These are phyloP conservation scores for Wallacemonas rigidus DNA, from an alignment of 208 protist genomes.

Conservation along the genomic window DNA sequence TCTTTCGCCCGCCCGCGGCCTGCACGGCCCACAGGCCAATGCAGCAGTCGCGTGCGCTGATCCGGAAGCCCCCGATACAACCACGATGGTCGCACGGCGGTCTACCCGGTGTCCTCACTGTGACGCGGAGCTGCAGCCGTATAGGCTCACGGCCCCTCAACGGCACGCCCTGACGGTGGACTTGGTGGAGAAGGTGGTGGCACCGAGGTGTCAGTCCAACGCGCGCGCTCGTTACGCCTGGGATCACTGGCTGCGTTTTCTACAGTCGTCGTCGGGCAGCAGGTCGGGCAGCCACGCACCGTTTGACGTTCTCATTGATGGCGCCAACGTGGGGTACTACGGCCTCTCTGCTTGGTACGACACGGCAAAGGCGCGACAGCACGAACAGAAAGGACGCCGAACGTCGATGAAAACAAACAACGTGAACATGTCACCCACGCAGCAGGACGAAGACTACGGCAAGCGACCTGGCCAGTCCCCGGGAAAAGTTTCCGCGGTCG, in stretches of 20 bases:
- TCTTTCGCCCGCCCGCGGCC: too few relatives aligned
- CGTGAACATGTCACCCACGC: too few relatives aligned
- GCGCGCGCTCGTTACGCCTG: constrained; percentile 45
- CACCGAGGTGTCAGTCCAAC: constrained; percentile 27
- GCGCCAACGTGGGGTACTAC: constrained; percentile 87
- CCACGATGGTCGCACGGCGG: too few relatives aligned
- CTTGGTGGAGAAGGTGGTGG: constrained; percentile 38
- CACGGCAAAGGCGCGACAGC: constrained; percentile 47
- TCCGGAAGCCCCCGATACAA: too few relatives aligned
- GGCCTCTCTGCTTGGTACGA: constrained; percentile 81
- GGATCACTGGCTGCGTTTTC: constrained; percentile 54
- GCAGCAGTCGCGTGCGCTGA: too few relatives aligned
- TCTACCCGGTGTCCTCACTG: constrained; percentile 25
- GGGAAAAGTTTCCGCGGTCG: constrained; percentile 25
- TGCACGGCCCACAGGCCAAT: too few relatives aligned
- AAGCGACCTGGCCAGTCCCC: not conserved
- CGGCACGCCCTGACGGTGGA: constrained; percentile 43
- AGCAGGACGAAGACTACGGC: too few relatives aligned
- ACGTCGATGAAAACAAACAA: too few relatives aligned
- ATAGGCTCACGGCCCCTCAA: constrained; percentile 55
- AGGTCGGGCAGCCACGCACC: not conserved
- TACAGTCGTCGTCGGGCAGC: constrained; percentile 16
- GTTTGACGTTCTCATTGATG: constrained; percentile 73
- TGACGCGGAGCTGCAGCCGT: constrained; percentile 24
- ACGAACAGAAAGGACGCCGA: constrained; percentile 15